Base-by-base conservation (phyloP, 768 basidiomycete genomes). In the Pleurotus pulmonarius region DNA sequence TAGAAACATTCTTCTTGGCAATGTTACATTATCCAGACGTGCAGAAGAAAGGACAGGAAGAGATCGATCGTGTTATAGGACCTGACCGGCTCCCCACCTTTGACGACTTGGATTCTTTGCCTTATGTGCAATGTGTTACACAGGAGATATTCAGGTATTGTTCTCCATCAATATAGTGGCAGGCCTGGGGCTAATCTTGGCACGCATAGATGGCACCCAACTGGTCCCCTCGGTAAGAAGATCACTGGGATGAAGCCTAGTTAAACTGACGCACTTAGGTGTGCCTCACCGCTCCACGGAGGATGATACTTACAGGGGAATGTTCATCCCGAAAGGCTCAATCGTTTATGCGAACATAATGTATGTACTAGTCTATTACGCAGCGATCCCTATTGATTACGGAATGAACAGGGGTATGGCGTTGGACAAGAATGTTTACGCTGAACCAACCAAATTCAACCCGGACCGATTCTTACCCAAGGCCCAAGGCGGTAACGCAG, bases 301-400 rank as follows among this genome's bases (percentile, higher is more conserved):
- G n/a, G n/a, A 70, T 46, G 67, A 67, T 46, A 44, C 61, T 20
- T 70, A 69, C 26, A 58, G 71, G 5, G 75, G 75, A 5, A 72
- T 73, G 60, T 73, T 65, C 46, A 71, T 78, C n/a, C 72, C 70
- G 5, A 66, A 65, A 55, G 72, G 69, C 1, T 63, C 72, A 6
- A 39, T 65, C 15, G 53, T 70, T 29, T 58, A 71, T 16, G 61
- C 65, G 5, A 73, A 72, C 51, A 55, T 57, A 15, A 46, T 59
- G 67, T 66, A 39, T 39, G 8, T 8, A 39, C 15, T 15, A 15
- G 15, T 39, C 38, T 39, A 8, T 7, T 39, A 8, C 38, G 38
- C 38, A 39, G 38, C 38, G 15, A 7, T 39, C 8, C 38, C 15
- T 7, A 39, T 39, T 39, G 7, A n/a, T n/a, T n/a, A n/a, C n/a